Base-by-base conservation (phyloP, 768 basidiomycete species). In the Phaeolepiota aurea region DNA sequence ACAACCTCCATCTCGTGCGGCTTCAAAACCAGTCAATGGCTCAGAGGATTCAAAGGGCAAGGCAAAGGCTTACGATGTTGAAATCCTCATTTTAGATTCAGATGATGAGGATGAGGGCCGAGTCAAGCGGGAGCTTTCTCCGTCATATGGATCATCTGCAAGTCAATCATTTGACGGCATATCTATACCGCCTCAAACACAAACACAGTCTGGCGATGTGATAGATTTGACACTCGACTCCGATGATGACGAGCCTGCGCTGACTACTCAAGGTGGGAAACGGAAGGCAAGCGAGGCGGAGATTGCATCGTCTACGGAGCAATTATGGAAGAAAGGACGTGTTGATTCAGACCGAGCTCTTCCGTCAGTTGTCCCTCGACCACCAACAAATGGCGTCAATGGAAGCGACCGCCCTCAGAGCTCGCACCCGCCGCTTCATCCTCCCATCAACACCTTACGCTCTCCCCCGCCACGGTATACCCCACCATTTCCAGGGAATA, bases 141-240 rank as follows among this genome's bases (percentile, higher is more conserved):
- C 80, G 7, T 79, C 82, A 4, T 68, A 73, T 44, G 69, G 56
- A 47, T 66, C 71, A n/a, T 65, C 68, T 20, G 63, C 68, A 21
- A 60, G 54, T 52, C 51, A 60, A 42, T 57, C 66, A 20, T 54
- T 62, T 48, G 55, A 63, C 42, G 44, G 57, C 36, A 40, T 54
- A 37, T 47, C 54, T 33, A 57, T 48, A 10, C 48, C 47, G 41
- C 47, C 54, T 20, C 49, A 50, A 40, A 37, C 54, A 16, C 46
- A 53, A 38, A 38, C 47, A 5, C 50, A 49, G 20, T 14, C 38
- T 61, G 61, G 65, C 10, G 71, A 76, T 48, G 79, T 93, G 32
- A 92, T 93, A 47, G 91, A 94, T 55, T 63, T 94, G 44, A 92
- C 91, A 2, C 63, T 81, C 45, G 86, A 88, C 40, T 54, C 55